Evolutionary conservation across 805 yeast genomes (phyloP).

Genomic region (Debaryomyces tyrocola): DNA sequence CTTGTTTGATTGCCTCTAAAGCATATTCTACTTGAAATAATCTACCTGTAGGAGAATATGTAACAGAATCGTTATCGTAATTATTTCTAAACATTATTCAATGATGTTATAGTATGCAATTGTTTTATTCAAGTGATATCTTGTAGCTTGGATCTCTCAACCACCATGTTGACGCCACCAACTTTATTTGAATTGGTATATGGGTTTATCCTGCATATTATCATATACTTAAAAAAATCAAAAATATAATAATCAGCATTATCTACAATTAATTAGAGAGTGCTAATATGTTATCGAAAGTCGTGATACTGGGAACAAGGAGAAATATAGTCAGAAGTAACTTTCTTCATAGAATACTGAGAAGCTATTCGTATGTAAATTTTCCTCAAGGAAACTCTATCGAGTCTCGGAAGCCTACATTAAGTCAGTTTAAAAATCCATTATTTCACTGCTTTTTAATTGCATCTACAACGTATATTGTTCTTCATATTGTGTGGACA

Average conservation of each 20-base stretch:
- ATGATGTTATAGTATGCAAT: neutral
- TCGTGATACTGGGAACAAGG: no score
- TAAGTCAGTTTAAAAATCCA: conserved; percentile 39
- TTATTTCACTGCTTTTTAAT: conserved; percentile 37
- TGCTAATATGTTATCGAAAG: no score
- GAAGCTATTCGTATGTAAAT: conserved; percentile 6
- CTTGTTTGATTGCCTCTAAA: conserved; percentile 94
- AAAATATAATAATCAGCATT: no score
- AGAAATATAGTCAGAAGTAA: no score
- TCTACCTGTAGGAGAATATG: conserved; percentile 94
- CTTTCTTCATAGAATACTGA: neutral
- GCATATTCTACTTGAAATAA: conserved; percentile 89
- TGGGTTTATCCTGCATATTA: neutral
- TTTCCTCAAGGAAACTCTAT: conserved; percentile 5
- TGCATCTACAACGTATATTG: conserved; percentile 39
- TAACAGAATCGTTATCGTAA: conserved; percentile 97
- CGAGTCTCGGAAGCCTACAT: conserved; percentile 22
- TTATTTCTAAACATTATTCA: conserved; percentile 82
- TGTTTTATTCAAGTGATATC: neutral
- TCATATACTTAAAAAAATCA: neutral
- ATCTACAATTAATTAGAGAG: no score
- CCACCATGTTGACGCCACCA: conserved; percentile 1
- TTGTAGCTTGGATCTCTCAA: neutral
- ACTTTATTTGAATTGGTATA: neutral
- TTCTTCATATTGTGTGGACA: conserved; percentile 33